Base-by-base conservation (phyloP, 768 basidiomycete species). In the Lanmaoa rubissima region DNA sequence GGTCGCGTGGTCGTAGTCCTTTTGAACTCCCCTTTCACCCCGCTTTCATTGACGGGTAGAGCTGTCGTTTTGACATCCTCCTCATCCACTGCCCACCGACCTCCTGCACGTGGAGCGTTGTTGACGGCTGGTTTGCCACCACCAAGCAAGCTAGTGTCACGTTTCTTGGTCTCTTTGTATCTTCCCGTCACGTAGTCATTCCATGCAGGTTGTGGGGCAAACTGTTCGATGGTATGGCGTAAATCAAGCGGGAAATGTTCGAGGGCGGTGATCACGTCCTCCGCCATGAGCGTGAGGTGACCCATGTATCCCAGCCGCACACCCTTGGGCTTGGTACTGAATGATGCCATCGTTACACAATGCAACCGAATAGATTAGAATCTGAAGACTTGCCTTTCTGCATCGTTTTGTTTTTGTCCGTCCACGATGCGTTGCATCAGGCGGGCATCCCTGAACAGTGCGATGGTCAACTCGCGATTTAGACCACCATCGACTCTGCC, bases 261-360 rank as follows among this genome's bases (percentile, higher is more conserved):
- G 57, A 98, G 81, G 10, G 95, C 90, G 54, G 85, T 85, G 68
- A 97, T 87, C 19, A 97, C 86, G 65, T 98, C 96, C 72, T 98
- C 97, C 0, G 94, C 88, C 63, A 99, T 93, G 61, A 98, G 84
- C 13, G 90, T 91, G 16, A 98, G 81, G 70, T 99, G 95, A 0
- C 96, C 96, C 96, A 98, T 98, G 74, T 92, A 96, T 3, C 94
- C 95, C 42, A 96, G 72, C 31, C 95, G 85, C 36, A 89, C 81
- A 21, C 88, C 85, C 64, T 90, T 88, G 10, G 87, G 85, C 69
- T 87, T 86, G 42, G 82, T 70, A 61, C 88, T 90, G 65, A 21
- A 57, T 50, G 13, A 48, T 35, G 41, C 41, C 28, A 19, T 59
- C 55, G 28, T 65, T 39, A 64, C 45, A 54, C 19, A 47, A 17